Conservation (phyloP, 2,329 filamentous ascomycete species). For the Sarocladium brachiariae region DNA sequence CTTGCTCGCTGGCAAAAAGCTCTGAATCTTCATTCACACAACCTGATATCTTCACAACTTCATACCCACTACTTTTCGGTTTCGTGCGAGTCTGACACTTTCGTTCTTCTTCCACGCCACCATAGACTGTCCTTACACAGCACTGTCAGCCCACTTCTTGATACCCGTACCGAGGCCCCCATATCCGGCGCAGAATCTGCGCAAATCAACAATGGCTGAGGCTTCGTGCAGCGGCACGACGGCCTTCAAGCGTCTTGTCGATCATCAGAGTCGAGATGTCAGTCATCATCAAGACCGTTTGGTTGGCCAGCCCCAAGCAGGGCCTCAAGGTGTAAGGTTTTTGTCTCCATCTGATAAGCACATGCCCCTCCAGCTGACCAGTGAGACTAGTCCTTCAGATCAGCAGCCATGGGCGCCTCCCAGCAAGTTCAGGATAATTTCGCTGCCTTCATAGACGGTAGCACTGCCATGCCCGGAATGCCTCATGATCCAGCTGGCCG, state of each 20-base stretch:
- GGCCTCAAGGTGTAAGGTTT: slow-evolving; percentile 24
- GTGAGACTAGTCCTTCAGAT: slow-evolving; percentile 27
- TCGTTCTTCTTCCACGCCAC: not conserved
- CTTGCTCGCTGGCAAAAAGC: not conserved
- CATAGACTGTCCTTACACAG: not conserved
- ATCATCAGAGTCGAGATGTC: slow-evolving; percentile 34
- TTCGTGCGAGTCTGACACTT: too few species aligned
- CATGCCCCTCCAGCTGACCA: not conserved
- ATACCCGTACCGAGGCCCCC: slow-evolving; percentile 2
- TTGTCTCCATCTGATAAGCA: not conserved
- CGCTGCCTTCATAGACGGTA: slow-evolving; percentile 27
- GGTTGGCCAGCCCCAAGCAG: slow-evolving; percentile 21
- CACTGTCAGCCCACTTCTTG: not conserved
- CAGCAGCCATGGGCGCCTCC: slow-evolving; percentile 19
- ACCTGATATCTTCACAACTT: not conserved
- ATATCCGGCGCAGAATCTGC: not conserved
- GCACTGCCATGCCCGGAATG: slow-evolving; percentile 21
- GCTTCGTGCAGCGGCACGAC: slow-evolving; percentile 34
- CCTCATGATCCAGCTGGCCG: slow-evolving; percentile 27
- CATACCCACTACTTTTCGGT: not conserved
- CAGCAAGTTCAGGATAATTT: slow-evolving; percentile 26
- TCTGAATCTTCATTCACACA: not conserved
- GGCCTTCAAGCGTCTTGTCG: slow-evolving; percentile 35
- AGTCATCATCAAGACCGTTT: slow-evolving; percentile 35
- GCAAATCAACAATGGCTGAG: slow-evolving; percentile 28